Percentiles rank a stretch among this genome's conserved stretches.
Evolutionary conservation across 2,329 filamentous ascomycete genomes (phyloP).

Genomic region (Bipolaris gigantea): DNA sequence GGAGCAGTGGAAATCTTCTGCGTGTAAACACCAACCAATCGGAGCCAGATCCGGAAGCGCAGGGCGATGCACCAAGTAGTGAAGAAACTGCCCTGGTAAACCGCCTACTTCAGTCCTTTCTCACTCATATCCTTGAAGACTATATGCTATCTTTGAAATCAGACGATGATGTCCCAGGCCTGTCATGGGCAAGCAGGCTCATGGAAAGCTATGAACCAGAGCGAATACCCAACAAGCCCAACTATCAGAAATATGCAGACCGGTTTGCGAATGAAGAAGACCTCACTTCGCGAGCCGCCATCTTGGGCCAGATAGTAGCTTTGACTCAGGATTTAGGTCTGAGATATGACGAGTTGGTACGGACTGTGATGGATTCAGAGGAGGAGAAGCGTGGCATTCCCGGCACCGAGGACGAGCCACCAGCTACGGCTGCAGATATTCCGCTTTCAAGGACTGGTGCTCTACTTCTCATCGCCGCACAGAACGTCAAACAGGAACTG

Average conservation of each 20-base stretch:
- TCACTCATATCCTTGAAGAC: constrained; percentile 75
- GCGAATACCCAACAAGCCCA: constrained; percentile 58
- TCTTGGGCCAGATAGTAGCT: constrained; percentile 73
- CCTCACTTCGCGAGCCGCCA: constrained; percentile 63
- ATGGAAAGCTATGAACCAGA: constrained; percentile 70
- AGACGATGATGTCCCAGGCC: constrained; percentile 51
- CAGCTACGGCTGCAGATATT: constrained; percentile 56
- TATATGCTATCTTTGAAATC: constrained; percentile 62
- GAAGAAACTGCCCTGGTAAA: constrained; percentile 64
- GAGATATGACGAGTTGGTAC: constrained; percentile 52
- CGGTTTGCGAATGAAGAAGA: constrained; percentile 66
- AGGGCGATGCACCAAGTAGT: constrained; percentile 48
- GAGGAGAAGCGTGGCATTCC: constrained; percentile 47
- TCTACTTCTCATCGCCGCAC: constrained; percentile 57
- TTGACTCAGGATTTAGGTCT: constrained; percentile 62
- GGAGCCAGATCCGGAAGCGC: constrained; percentile 60
- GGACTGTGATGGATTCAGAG: constrained; percentile 47
- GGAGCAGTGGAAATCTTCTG: constrained; percentile 54
- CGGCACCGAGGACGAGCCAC: constrained; percentile 58
- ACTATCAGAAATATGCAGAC: constrained; percentile 63
- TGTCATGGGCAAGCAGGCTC: constrained; percentile 59
- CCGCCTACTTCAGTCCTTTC: constrained; percentile 71
- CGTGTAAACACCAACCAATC: constrained; percentile 40
- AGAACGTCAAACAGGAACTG: constrained; percentile 53
- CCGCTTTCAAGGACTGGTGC: constrained; percentile 60